phyloP scores from a whole-genome alignment of 169 alveolate genomes.

The Condylostoma magnum region DNA sequence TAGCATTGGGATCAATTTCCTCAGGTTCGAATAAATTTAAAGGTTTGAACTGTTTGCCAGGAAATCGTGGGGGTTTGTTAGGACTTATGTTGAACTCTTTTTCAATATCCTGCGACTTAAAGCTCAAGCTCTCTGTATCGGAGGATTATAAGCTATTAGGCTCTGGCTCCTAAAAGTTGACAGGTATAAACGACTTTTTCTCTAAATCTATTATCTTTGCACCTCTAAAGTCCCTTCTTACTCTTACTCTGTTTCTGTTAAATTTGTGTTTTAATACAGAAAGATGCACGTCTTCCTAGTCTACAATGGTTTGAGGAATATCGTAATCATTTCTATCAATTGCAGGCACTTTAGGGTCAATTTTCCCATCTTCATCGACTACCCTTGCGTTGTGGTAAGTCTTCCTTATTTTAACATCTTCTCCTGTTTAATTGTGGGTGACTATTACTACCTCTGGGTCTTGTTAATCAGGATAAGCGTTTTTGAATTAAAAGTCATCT shows the following conservation, averaged over 20 bases:
- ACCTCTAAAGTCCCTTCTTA: conserved; percentile 25
- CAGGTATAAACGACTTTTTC: conserved; percentile 3
- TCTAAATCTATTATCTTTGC: conserved; percentile 28
- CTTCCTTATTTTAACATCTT: conserved; percentile 23
- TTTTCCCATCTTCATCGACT: conserved; percentile 25
- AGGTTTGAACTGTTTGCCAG: conserved; percentile 17
- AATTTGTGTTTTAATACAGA: conserved; percentile 13
- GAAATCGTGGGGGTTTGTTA: conserved; percentile 22
- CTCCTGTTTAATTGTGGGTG: conserved; percentile 33
- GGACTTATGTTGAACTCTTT: background rate
- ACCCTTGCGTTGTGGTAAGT: conserved; percentile 23
- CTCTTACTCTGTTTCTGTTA: conserved; percentile 9
- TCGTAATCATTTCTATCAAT: conserved; percentile 30
- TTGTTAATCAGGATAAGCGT: conserved; percentile 29
- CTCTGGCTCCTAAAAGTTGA: no score
- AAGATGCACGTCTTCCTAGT: conserved; percentile 28
- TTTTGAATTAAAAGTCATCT: conserved; percentile 27
- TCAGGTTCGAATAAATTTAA: background rate
- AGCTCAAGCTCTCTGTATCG: no score
- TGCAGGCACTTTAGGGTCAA: conserved; percentile 14
- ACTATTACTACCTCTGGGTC: conserved; percentile 34
- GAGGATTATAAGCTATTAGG: no score
- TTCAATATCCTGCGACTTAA: background rate
- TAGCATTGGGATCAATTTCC: background rate
- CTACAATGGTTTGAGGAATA: conserved; percentile 24